Conservation (phyloP, 2,329 filamentous ascomycete species). For the Aspergillus ustus region DNA sequence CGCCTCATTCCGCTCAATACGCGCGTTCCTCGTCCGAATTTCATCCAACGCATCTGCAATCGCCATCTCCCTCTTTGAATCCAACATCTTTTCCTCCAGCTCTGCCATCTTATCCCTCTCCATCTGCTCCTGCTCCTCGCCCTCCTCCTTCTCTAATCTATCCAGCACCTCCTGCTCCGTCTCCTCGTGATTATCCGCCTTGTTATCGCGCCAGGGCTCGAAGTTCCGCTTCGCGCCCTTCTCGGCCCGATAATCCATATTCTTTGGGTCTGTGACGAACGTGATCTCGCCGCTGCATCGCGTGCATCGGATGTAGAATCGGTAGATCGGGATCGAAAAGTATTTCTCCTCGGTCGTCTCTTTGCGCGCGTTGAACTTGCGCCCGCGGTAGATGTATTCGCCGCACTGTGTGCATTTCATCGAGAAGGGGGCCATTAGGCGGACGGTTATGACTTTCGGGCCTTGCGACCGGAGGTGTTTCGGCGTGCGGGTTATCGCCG, state of each 20-base stretch:
- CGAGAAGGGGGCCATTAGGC: conserved; percentile 86
- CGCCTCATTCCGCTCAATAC: conserved; percentile 76
- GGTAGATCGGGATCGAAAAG: conserved; percentile 82
- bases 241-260: conserved; percentile 84
- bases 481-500: conserved; percentile 70
- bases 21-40: conserved; percentile 87
- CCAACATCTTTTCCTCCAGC: conserved; percentile 88
- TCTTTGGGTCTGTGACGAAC: conserved; percentile 93
- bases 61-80: conserved; percentile 94
- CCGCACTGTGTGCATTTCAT: conserved; percentile 70
- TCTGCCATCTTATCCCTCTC: conserved; percentile 94
- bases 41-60: conserved; percentile 95
- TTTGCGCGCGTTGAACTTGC: conserved; percentile 95
- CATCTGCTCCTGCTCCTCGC: conserved; percentile 64
- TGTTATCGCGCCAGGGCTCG: conserved; percentile 78
- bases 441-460: conserved; percentile 81
- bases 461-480: conserved; percentile 65
- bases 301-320: conserved; percentile 91
- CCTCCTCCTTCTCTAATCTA: conserved; percentile 76
- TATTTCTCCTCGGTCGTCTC: conserved; percentile 92
- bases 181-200: conserved; percentile 67
- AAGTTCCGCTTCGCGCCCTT: conserved; percentile 89
- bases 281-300: conserved; percentile 85
- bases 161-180: conserved; percentile 87
- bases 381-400: conserved; percentile 89